Evolutionary conservation across 768 basidiomycete species (phyloP), one percentile per base, ranked within the genome.

Genomic region (Podaxis pistillaris): DNA sequence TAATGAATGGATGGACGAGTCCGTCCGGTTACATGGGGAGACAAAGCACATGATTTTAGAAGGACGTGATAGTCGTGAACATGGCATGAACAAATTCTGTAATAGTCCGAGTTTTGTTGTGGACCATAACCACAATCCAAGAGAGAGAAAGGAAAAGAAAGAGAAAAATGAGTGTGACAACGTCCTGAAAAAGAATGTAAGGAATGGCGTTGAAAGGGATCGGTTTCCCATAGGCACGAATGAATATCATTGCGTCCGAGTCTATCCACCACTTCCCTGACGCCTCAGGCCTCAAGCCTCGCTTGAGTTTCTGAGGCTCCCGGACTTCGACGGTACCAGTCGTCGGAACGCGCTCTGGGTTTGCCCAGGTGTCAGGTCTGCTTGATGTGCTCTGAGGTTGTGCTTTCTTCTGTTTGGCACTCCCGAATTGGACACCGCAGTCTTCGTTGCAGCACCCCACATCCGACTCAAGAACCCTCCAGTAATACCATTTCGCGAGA

Each of bases 401-500:
- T 41, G 15, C 44, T 37, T 56, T n/a, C 53, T 46, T 36, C 30
- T 41, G 33, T 60, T 51, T 17, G 40, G 50, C 24, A 24, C 24
- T 30, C 50, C 59, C 26, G 59, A 60, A 44, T 22, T 47, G 15
- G 54, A 30, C 53, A 64, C 41, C 41, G 47, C 47, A 36, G 61
- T 55, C 24, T 62, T 62, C 5, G 61, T 62, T 47, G 86, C 86
- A 11, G 83, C 86, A 38, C 83, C 89, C 86, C 89, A 90, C 86
- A 91, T 89, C 30, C 89, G 81, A 67, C 86, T 89, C 54, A 90
- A 76, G 71, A 91, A 88, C 24, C 83, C 79, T 9, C 79, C 80
- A 26, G 82, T 68, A 24, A 72, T 67, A 72, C 46, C 66, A 54
- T 52, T 72, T 70, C 54, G 72, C 9, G 68, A 65, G 56, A 75